Conservation (phyloP, 2,329 filamentous ascomycete species). For the Arthrobotrys entomopaga region DNA sequence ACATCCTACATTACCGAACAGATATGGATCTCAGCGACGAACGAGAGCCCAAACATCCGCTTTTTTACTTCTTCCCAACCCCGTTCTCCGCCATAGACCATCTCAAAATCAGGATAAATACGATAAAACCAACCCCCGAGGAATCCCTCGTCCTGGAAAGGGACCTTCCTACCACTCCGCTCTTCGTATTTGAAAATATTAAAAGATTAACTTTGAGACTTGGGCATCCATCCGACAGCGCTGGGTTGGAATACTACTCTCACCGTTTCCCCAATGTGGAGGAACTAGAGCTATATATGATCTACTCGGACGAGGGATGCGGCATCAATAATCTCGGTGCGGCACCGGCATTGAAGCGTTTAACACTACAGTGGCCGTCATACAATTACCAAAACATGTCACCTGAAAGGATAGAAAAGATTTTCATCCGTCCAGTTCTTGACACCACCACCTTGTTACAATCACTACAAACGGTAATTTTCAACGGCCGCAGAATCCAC, state of each 20-base stretch:
- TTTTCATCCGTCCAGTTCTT: background rate
- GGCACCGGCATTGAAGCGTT: background rate
- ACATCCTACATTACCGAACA: background rate
- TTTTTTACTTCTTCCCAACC: background rate
- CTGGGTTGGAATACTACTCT: background rate
- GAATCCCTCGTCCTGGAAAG: background rate
- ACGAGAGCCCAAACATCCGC: background rate
- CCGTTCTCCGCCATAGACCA: background rate
- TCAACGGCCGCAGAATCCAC: background rate
- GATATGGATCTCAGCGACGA: background rate
- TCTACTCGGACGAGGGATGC: background rate
- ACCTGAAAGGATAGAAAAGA: background rate
- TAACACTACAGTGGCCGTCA: background rate
- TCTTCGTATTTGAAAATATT: background rate
- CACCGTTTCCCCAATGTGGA: background rate
- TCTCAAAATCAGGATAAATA: background rate
- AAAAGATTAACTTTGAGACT: background rate
- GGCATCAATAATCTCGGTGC: background rate
- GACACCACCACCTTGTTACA: no score
- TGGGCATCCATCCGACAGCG: background rate
- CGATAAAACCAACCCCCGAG: background rate
- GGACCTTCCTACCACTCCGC: background rate
- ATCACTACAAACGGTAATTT: background rate
- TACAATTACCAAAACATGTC: background rate
- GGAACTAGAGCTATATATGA: background rate